Percentiles rank a stretch among this genome's conserved stretches.
phyloP scores from a whole-genome alignment of 495 filamentous ascomycete genomes.

The Podospora pseudocomata region DNA sequence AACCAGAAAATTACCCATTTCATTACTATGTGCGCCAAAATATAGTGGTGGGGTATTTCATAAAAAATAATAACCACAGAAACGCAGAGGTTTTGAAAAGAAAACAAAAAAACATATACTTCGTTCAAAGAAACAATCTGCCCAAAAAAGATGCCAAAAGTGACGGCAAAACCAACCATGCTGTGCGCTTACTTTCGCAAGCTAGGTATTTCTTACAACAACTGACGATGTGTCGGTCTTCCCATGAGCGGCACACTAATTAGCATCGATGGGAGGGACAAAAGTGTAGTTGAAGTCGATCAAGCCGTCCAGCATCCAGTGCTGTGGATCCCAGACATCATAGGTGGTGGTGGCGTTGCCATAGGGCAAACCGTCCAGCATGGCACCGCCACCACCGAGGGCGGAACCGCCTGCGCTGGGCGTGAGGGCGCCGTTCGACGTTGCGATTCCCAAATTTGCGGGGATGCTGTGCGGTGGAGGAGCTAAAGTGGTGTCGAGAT shows the following conservation, averaged over 20 bases:
- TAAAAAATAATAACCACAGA: not conserved
- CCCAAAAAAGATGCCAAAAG: not conserved
- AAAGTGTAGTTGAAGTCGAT: conserved; percentile 73
- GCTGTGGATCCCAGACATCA: conserved; percentile 83
- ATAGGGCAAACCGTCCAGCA: conserved; percentile 39
- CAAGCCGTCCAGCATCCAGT: conserved; percentile 85
- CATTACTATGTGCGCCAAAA: not conserved
- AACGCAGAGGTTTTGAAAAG: not conserved
- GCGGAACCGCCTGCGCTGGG: conserved; percentile 41
- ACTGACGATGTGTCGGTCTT: not conserved
- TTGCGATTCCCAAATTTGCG: conserved; percentile 27
- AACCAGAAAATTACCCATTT: not conserved
- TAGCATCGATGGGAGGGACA: conserved; percentile 45
- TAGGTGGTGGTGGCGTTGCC: conserved; percentile 65
- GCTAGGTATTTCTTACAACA: not conserved
- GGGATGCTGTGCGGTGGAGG: conserved; percentile 38
- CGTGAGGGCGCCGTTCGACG: conserved; percentile 47
- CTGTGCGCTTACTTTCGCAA: not conserved
- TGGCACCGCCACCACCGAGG: conserved; percentile 37
- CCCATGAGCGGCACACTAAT: conserved; percentile 29
- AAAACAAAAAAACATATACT: conserved; percentile 1
- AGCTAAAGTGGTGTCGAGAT: conserved; percentile 52
- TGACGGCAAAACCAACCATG: not conserved
- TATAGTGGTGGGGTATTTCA: not conserved
- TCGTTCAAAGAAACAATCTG: not conserved